Conservation (phyloP, 257 asterid species). For the Solanum rostratum region DNA sequence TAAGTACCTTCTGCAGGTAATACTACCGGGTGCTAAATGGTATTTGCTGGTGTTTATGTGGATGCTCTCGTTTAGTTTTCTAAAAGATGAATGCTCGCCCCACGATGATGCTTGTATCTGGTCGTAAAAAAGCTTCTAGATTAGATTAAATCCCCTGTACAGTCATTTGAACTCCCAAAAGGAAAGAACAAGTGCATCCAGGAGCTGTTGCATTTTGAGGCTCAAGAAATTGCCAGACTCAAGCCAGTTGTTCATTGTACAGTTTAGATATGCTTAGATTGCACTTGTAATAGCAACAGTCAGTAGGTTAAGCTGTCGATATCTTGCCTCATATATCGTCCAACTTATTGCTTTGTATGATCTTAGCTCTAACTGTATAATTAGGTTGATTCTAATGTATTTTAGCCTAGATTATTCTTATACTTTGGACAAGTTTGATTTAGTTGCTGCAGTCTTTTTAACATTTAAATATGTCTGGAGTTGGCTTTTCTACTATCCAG, state of each 20-base stretch:
- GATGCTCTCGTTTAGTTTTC: background rate
- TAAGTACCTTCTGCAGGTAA: slow-evolving; percentile 22
- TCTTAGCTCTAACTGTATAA: background rate
- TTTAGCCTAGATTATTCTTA: background rate
- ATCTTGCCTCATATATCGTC: background rate
- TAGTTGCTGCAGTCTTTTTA: background rate
- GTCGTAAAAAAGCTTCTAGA: background rate
- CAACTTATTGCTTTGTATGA: background rate
- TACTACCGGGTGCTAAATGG: slow-evolving; percentile 18
- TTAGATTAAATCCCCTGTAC: background rate
- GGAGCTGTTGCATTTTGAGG: background rate
- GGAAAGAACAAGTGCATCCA: background rate
- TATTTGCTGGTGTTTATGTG: background rate
- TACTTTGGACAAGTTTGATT: background rate
- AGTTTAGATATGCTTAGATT: slow-evolving; percentile 12
- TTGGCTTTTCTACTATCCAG: background rate
- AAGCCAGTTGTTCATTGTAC: slow-evolving; percentile 18
- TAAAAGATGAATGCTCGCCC: background rate
- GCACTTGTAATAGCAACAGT: slow-evolving; percentile 24
- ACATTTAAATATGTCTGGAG: background rate
- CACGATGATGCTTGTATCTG: background rate
- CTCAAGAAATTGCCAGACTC: background rate
- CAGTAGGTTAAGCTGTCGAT: background rate
- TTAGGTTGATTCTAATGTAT: slow-evolving; percentile 11
- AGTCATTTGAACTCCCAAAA: background rate